Conservation (phyloP, 202 grass and related monocot genomes). For the Zoysia matrella region DNA sequence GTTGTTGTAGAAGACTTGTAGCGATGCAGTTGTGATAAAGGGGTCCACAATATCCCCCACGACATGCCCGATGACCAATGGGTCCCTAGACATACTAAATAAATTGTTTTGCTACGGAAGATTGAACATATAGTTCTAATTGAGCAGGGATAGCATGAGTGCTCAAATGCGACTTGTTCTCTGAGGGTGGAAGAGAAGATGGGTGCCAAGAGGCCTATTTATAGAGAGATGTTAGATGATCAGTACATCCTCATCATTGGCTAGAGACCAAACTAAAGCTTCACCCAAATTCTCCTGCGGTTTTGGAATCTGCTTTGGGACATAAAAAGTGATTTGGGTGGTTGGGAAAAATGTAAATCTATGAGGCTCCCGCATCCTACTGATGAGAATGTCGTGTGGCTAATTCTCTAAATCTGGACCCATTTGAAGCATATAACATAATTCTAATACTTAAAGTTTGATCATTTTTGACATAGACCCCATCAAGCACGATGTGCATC, state of each 20-base stretch:
- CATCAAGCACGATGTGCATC: conserved; percentile 46
- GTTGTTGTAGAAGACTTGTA: conserved; percentile 79
- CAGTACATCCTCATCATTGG: conserved; percentile 21
- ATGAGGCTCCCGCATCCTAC: conserved; percentile 37
- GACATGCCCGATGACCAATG: conserved; percentile 75
- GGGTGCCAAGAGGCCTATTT: conserved; percentile 54
- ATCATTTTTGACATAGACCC: conserved; percentile 70
- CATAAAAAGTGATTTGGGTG: conserved; percentile 43
- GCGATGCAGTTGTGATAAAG: conserved; percentile 40
- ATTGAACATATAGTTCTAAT: conserved; percentile 22
- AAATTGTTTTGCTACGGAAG: conserved; percentile 23
- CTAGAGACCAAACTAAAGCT: conserved; percentile 30
- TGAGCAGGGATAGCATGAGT: conserved; percentile 29
- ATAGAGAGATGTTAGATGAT: conserved; percentile 62
- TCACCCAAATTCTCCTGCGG: conserved; percentile 17
- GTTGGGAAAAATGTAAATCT: conserved; percentile 35
- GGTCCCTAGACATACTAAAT: conserved; percentile 83
- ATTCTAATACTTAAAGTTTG: conserved; percentile 35
- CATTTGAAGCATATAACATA: conserved; percentile 9
- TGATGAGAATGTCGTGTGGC: conserved; percentile 53
- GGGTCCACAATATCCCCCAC: conserved; percentile 45
- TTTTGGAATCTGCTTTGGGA: conserved; percentile 21
- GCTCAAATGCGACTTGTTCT: conserved; percentile 41
- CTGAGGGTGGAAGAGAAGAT: conserved; percentile 42
- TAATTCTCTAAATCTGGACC: conserved; percentile 83